phyloP scores from a whole-genome alignment of 805 yeast species.

The Saccharomycopsis malanga region DNA sequence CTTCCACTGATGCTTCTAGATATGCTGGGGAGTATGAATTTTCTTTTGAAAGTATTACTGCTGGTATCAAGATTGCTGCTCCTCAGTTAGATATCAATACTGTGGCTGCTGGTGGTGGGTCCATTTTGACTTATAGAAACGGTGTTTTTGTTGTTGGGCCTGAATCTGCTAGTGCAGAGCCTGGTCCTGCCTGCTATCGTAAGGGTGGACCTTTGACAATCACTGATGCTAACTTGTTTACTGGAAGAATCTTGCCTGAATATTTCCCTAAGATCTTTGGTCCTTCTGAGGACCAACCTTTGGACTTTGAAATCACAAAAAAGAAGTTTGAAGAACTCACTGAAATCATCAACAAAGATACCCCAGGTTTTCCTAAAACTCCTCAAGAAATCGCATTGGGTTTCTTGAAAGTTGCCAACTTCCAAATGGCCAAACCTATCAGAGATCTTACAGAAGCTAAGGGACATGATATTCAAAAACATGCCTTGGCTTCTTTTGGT shows the following conservation, averaged over 20 bases:
- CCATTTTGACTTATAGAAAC: slow-evolving; percentile 30
- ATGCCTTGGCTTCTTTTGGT: slow-evolving; percentile 41
- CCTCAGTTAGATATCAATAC: slow-evolving; percentile 35
- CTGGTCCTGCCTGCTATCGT: slow-evolving; percentile 44
- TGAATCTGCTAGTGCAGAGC: slow-evolving; percentile 41
- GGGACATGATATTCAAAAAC: slow-evolving; percentile 38
- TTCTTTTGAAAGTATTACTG: slow-evolving; percentile 24
- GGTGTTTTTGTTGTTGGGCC: slow-evolving; percentile 40
- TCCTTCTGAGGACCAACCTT: slow-evolving; percentile 35
- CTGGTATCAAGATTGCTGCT: slow-evolving; percentile 36
- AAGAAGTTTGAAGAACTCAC: slow-evolving; percentile 34
- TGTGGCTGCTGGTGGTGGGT: slow-evolving; percentile 35
- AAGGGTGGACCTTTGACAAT: slow-evolving; percentile 43
- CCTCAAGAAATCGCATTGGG: slow-evolving; percentile 41
- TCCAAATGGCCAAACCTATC: slow-evolving; percentile 42
- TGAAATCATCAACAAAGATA: slow-evolving; percentile 32
- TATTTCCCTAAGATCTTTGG: slow-evolving; percentile 42
- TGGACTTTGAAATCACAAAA: slow-evolving; percentile 31
- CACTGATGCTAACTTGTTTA: slow-evolving; percentile 40
- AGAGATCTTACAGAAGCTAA: slow-evolving; percentile 40
- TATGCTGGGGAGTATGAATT: slow-evolving; percentile 25
- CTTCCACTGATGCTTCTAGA: slow-evolving; percentile 35
- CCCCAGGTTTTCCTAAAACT: slow-evolving; percentile 27
- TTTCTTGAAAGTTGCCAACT: slow-evolving; percentile 39
- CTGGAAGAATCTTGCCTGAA: slow-evolving; percentile 37